Evolutionary conservation across 1,284 basidiomycete genomes (phyloP), one percentile per base, ranked within the genome.

Genomic region (Lentinula novae-zelandiae): DNA sequence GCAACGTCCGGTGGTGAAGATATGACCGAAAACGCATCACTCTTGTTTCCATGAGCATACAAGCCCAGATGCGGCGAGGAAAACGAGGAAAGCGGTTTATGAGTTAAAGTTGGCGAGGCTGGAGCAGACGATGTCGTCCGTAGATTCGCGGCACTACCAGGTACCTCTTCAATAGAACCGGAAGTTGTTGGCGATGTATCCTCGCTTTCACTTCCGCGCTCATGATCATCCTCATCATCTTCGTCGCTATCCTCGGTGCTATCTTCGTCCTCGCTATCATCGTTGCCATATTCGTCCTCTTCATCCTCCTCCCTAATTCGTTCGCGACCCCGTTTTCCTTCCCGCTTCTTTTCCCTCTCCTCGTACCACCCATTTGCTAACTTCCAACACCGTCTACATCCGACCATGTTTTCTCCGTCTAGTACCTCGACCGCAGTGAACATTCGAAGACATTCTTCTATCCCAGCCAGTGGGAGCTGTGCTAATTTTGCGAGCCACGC

Each of bases 381-480:
- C 75, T 94, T 93, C 95, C 95, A 98, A 75, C 95, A 98, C 60
- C 90, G 83, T 67, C 91, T 83, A 72, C 95, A 98, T 0, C 94
- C 93, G 63, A 97, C 96, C 76, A 89, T 90, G 68, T 98, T 97
- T 66, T 96, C 94, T 0, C 93, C 94, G 66, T 97, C 93, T 34
- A 98, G 76, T 6, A 94, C 84, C 70, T 98, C 95, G 20, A 96
- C 94, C 3, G 88, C 80, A 0, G 94, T 97, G 72, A 98, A 98
- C 73, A 90, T 82, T 63, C 87, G 81, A 62, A 98, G 74, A 64
- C 91, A 93, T 60, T 90, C 87, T 67, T 89, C 88, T 22, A 89
- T 76, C 0, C 84, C 82, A 5, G 82, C 78, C 6, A 83, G 73
- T 51, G 80, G 79, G 13, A 63, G 52, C 20, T 76, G 64, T 58